Conservation (phyloP, 257 asterid species). For the Misopates orontium region DNA sequence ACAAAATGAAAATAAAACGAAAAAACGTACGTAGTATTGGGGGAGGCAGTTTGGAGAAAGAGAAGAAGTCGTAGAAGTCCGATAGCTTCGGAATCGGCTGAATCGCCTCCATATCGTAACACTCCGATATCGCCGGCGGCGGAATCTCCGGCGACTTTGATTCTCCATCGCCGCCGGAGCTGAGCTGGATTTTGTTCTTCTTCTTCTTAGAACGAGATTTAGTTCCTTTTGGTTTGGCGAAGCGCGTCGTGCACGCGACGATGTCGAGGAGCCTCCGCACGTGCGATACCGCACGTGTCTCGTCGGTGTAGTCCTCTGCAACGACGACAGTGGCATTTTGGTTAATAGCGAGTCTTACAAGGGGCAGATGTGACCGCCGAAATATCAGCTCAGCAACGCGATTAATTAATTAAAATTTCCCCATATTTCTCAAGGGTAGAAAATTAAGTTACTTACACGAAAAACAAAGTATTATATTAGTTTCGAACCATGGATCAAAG, state of each 20-base stretch:
- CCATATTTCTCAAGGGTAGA: no score
- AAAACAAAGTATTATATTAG: no score
- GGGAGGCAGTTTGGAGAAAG: conserved; percentile 75
- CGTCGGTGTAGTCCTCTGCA: conserved; percentile 83
- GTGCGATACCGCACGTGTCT: conserved; percentile 71
- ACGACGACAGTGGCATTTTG: conserved; percentile 39
- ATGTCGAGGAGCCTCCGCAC: conserved; percentile 94
- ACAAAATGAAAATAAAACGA: neutral
- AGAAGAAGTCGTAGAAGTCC: conserved; percentile 94
- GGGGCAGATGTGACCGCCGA: neutral
- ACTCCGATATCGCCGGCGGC: conserved; percentile 53
- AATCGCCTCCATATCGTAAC: conserved; percentile 92
- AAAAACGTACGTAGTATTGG: conserved; percentile 73
- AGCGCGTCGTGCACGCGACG: conserved; percentile 96
- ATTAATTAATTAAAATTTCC: no score
- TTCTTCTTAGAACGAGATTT: conserved; percentile 55
- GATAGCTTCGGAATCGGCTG: conserved; percentile 97
- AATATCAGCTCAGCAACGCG: no score
- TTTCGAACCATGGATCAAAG: no score
- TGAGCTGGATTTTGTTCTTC: conserved; percentile 50
- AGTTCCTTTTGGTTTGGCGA: conserved; percentile 59
- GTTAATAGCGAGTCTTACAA: conserved; percentile 33
- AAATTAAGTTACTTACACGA: no score
- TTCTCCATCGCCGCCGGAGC: conserved; percentile 34
- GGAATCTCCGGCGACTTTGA: no score